A percentile compares a stretch with the other conserved stretches of the same genome.
Evolutionary conservation across 768 basidiomycete species (phyloP).

Genomic region (Suillus luteus): DNA sequence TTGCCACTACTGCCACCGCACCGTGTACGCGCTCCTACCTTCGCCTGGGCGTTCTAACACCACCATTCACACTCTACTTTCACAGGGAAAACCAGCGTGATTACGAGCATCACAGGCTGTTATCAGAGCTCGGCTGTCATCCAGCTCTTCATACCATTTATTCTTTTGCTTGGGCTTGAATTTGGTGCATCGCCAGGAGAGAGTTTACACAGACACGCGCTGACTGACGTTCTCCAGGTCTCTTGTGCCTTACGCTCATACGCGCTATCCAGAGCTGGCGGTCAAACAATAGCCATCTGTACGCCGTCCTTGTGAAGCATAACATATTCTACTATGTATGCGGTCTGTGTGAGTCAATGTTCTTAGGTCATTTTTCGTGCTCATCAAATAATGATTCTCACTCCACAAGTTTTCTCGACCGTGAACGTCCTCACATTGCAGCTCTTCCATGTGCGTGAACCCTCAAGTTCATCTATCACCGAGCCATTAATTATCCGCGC

Average conservation of each 20-base stretch:
- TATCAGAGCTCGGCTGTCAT: neutral
- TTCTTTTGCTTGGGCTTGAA: neutral
- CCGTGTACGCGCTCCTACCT: neutral
- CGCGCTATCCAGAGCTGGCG: neutral
- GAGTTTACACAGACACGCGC: neutral
- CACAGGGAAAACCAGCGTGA: neutral
- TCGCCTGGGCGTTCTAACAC: neutral
- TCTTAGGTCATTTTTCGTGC: neutral
- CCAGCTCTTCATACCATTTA: neutral
- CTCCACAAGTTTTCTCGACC: neutral
- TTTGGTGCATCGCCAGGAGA: neutral
- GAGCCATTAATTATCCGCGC: neutral
- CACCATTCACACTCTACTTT: neutral
- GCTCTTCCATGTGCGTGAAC: neutral
- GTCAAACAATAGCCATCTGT: neutral
- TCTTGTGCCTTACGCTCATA: neutral
- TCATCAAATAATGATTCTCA: neutral
- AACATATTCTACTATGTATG: neutral
- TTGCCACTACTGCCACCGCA: conserved; percentile 1
- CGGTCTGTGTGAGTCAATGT: neutral
- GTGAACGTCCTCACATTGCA: neutral
- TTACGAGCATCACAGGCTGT: neutral
- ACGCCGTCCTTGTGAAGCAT: neutral
- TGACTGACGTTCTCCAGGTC: neutral
- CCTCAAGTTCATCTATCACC: neutral